Evolutionary conservation across 108 stramenopile species (phyloP), one percentile per base, ranked within the genome.

Genomic region (Heterococcus sp.): DNA sequence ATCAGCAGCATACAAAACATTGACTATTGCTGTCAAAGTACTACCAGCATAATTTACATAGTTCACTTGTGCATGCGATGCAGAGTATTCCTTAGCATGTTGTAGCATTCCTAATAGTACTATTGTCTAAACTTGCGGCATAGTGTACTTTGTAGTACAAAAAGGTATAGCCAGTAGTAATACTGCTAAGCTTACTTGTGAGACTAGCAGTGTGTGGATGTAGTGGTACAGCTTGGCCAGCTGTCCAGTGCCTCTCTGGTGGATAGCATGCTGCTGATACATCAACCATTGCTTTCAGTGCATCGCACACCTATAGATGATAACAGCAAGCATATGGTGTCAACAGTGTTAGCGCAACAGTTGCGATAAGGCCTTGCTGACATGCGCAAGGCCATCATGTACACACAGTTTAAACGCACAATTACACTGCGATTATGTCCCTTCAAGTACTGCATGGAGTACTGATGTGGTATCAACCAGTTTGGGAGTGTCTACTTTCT

Each of bases 151-250:
- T n/a, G n/a, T n/a, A n/a, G n/a, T n/a, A n/a, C n/a, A n/a, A n/a
- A n/a, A n/a, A n/a, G n/a, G n/a, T n/a, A n/a, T n/a, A n/a, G n/a
- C n/a, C n/a, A n/a, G n/a, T n/a, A n/a, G n/a, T n/a, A n/a, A n/a
- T n/a, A n/a, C n/a, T n/a, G n/a, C n/a, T n/a, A n/a, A n/a, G n/a
- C n/a, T n/a, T n/a, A n/a, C 75, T 72, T 8, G 84, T 90, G 37
- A 92, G 85, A 32, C 89, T 89, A 65, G 88, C 67, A 11, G 94
- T 95, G 68, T 91, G 87, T 28, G 90, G 76, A 40, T 87, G 86
- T 78, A 95, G 75, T 2, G 93, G 94, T 71, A 71, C 81, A 27
- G 90, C 46, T 36, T 91, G 89, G 27, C 94, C 96, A 78, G 93
- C 94, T 28, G 91, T 90, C 94, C 94, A 96, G 67, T 85, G 66